Percentiles rank a stretch among this genome's conserved stretches.
Conservation (phyloP, 768 basidiomycete species). For the Mrakia gelida region DNA sequence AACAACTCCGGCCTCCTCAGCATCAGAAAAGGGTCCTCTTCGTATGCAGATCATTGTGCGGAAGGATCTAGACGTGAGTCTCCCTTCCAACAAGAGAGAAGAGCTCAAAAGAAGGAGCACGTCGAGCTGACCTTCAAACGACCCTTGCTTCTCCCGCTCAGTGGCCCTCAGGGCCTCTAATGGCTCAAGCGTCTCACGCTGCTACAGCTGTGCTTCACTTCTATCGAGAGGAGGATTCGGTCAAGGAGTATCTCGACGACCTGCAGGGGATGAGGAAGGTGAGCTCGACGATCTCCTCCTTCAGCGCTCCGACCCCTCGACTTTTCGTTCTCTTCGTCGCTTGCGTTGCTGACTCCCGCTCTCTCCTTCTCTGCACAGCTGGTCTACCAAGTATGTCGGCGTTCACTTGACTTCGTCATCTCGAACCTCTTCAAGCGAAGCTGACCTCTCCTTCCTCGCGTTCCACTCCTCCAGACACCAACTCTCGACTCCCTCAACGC, state of each 20-base stretch:
- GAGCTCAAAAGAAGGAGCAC: not conserved
- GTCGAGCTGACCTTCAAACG: not conserved
- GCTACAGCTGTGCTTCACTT: constrained; percentile 42
- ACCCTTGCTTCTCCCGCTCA: not conserved
- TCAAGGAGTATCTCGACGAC: constrained; percentile 39
- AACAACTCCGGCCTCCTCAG: not conserved
- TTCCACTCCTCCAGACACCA: not conserved
- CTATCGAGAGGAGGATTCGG: constrained; percentile 38
- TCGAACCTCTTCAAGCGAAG: not conserved
- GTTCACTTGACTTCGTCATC: not conserved
- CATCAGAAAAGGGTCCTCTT: constrained; percentile 20
- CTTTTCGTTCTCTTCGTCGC: no score
- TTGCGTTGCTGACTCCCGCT: not conserved
- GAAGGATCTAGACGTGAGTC: constrained; percentile 36
- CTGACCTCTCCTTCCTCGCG: not conserved
- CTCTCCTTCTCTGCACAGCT: not conserved
- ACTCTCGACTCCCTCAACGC: constrained; percentile 13
- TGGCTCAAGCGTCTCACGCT: constrained; percentile 44
- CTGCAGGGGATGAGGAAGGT: constrained; percentile 42
- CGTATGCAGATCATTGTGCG: constrained; percentile 45
- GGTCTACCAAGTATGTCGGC: constrained; percentile 8
- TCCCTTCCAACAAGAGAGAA: not conserved
- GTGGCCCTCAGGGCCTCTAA: constrained; percentile 44
- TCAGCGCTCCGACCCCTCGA: not conserved
- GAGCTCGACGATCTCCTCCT: not conserved